Evolutionary conservation across 148 eudicot species (phyloP), one percentile per base, ranked within the genome.

Genomic region (Nepenthes gracilis): DNA sequence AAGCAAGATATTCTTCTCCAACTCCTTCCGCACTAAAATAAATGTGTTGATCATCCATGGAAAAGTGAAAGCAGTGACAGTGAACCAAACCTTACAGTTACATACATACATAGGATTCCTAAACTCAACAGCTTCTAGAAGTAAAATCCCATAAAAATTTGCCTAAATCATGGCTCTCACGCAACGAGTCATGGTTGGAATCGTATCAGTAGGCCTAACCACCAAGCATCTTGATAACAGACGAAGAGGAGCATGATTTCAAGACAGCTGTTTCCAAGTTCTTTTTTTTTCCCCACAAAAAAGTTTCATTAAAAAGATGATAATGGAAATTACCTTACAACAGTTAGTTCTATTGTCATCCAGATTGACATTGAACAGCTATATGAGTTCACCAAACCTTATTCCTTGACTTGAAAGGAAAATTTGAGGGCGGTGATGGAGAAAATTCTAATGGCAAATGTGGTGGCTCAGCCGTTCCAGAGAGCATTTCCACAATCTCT

Each of bases 391-490:
- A 92, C 88, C 85, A 72, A 47, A 70, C 78, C 67, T 88, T 88
- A 75, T 81, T 92, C 77, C 81, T 66, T 35, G 90, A 77, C 75
- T 84, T 92, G 72, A 83, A 81, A 33, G 96, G 96, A 23, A 80
- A 85, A 70, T 72, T 80, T 1, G 83, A 76, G 1, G 98, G 98
- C 32, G 98, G 98, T 7, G 98, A 92, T 12, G 98, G 98, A 1
- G 98, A 88, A 63, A 92, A 92, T 61, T 92, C 98, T 43, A 92
- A 83, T 0, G 98, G 98, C 79, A 92, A 76, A 62, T 80, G 82
- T 33, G 96, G 98, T n/a, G 90, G 82, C 54, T 85, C 94, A 0
- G 81, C 70, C 73, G 75, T 86, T 3, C 98, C 96, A 0, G 68
- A 70, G 12, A 92, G 81, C 98, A 92, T 92, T 43, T 70, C 90